Percentiles rank a stretch among this genome's conserved stretches.
Conservation (phyloP, 108 stramenopile genomes). For the Skeletonema marinoi region DNA sequence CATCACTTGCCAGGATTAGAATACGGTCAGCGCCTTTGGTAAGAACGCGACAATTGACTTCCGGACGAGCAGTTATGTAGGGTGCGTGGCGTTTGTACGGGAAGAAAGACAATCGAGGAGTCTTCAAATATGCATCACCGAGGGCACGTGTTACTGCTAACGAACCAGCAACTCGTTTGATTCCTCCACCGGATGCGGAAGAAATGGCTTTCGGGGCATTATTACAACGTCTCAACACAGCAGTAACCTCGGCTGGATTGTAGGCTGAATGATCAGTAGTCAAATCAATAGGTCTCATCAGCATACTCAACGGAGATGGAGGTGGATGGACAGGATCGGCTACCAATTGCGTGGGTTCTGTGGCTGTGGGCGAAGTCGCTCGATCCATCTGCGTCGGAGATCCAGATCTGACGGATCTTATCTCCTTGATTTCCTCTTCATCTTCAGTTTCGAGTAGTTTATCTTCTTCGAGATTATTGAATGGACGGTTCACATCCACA, state of each 20-base stretch:
- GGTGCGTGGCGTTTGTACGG: slow-evolving; percentile 84
- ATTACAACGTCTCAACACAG: slow-evolving; percentile 80
- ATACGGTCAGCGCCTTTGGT: slow-evolving; percentile 72
- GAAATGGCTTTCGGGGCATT: slow-evolving; percentile 83
- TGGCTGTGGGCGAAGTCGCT: slow-evolving; percentile 44
- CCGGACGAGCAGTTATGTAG: slow-evolving; percentile 85
- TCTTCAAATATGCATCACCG: slow-evolving; percentile 88
- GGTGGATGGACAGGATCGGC: slow-evolving; percentile 59
- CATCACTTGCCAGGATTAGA: slow-evolving; percentile 82
- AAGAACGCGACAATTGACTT: slow-evolving; percentile 82
- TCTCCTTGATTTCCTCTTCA: slow-evolving; percentile 41
- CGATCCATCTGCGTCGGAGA: slow-evolving; percentile 52
- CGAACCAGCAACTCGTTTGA: slow-evolving; percentile 87
- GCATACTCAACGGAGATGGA: slow-evolving; percentile 50
- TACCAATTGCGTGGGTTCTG: slow-evolving; percentile 47
- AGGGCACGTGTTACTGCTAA: slow-evolving; percentile 85
- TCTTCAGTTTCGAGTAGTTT: slow-evolving; percentile 38
- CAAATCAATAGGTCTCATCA: slow-evolving; percentile 77
- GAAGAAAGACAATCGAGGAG: slow-evolving; percentile 75
- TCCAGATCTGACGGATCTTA: slow-evolving; percentile 38
- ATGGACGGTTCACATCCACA: slow-evolving; percentile 19
- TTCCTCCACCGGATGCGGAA: slow-evolving; percentile 76
- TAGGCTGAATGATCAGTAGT: slow-evolving; percentile 88
- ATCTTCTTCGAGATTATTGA: slow-evolving; percentile 29
- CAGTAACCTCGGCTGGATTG: slow-evolving; percentile 82